Conservation (phyloP, 2,329 filamentous ascomycete genomes). For the Lecanoromycetidae sp. region DNA sequence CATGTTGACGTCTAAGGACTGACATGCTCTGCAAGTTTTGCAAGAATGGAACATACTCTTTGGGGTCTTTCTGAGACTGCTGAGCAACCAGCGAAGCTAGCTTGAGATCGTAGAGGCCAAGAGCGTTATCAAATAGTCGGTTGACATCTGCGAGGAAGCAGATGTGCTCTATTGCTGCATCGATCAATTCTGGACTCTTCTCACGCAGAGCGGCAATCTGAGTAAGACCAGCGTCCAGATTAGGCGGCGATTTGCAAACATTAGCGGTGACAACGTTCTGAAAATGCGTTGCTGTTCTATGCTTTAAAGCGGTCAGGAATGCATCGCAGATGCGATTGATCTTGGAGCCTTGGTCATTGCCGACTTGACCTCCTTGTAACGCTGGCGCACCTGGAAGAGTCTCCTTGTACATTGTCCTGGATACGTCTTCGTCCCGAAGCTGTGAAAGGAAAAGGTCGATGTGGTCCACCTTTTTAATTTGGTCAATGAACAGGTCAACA, state of each 20-base stretch:
- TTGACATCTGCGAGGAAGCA: constrained; percentile 95
- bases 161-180: constrained; percentile 88
- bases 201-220: constrained; percentile 61
- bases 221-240: constrained; percentile 69
- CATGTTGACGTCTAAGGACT: constrained; percentile 59
- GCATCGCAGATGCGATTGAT: constrained; percentile 83
- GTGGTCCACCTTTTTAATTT: constrained; percentile 67
- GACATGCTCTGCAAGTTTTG: constrained; percentile 70
- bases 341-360: constrained; percentile 38
- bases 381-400: constrained; percentile 37
- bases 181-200: constrained; percentile 59
- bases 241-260: constrained; percentile 84
- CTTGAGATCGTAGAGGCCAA: constrained; percentile 85
- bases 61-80: constrained; percentile 86
- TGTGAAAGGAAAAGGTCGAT: constrained; percentile 88
- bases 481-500: constrained; percentile 65
- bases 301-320: constrained; percentile 56
- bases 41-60: constrained; percentile 91
- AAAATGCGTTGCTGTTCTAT: constrained; percentile 51
- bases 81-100: constrained; percentile 84
- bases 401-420: constrained; percentile 84
- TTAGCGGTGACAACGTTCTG: constrained; percentile 92
- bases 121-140: constrained; percentile 74
- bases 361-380: not conserved
- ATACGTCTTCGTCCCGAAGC: constrained; percentile 77